Conservation (phyloP, 108 stramenopile genomes). For the Skeletonema menzelii region DNA sequence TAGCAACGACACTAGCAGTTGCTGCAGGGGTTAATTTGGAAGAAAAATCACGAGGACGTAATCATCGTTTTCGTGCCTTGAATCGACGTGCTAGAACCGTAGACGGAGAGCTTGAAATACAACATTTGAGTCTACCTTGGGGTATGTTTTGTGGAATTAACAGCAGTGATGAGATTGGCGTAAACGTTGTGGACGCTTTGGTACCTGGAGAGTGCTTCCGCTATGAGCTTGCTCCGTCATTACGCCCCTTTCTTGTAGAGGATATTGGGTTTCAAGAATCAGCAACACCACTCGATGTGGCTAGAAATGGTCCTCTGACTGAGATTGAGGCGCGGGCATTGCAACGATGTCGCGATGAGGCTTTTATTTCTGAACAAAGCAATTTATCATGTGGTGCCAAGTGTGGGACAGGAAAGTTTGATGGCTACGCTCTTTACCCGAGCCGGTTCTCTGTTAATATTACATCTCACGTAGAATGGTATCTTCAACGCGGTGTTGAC, state of each 20-base stretch:
- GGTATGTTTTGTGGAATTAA: conserved; percentile 8
- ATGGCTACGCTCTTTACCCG: conserved; percentile 40
- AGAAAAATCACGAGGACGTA: no score
- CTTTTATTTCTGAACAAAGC: conserved; percentile 17
- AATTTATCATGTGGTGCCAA: conserved; percentile 33
- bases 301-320: not conserved
- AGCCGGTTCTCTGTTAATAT: conserved; percentile 52
- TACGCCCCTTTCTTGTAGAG: not conserved
- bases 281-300: not conserved
- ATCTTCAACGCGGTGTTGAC: conserved; percentile 36
- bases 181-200: conserved; percentile 14
- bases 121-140: conserved; percentile 18
- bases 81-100: not conserved
- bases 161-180: not conserved
- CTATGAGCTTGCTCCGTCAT: conserved; percentile 1
- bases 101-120: conserved; percentile 30
- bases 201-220: conserved; percentile 22
- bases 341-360: conserved; percentile 9
- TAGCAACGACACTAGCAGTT: conserved; percentile 17
- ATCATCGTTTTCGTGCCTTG: no score
- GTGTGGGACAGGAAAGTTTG: conserved; percentile 10
- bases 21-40: conserved; percentile 24
- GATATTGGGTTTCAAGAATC: not conserved
- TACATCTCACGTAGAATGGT: conserved; percentile 39
- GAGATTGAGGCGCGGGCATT: not conserved